phyloP scores from a whole-genome alignment of 345 rosid species.

The Citrus medica region DNA sequence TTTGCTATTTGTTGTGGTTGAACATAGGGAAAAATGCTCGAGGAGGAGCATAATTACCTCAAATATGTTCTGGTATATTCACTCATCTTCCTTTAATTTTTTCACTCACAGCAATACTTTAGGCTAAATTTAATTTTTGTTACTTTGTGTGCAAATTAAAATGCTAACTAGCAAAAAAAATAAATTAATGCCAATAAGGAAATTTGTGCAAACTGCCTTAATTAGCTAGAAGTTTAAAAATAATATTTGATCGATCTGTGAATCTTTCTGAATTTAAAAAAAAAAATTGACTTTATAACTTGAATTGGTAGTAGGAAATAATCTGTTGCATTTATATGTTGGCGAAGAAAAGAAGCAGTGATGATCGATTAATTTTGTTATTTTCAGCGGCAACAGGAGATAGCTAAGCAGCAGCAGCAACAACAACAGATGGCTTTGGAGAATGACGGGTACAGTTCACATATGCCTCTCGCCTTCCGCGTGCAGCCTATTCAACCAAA shows the following conservation, averaged over 20 bases:
- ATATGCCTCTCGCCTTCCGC: conserved; percentile 44
- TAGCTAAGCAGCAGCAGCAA: conserved; percentile 5
- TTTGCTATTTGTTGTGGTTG: background rate
- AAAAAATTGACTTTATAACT: too few relatives aligned
- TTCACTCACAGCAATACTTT: background rate
- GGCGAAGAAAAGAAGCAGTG: background rate
- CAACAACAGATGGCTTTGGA: conserved; percentile 53
- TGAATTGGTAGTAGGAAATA: too few relatives aligned
- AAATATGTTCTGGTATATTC: conserved; percentile 34
- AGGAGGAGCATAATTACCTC: conserved; percentile 45
- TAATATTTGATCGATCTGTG: too few relatives aligned
- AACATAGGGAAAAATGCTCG: conserved; percentile 28
- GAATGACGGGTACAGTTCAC: conserved; percentile 27
- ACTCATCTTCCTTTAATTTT: background rate
- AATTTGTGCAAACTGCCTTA: background rate
- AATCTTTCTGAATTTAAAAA: too few relatives aligned
- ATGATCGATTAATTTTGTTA: background rate
- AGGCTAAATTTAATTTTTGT: background rate
- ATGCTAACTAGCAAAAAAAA: background rate
- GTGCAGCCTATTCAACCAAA: conserved; percentile 62
- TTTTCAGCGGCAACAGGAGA: conserved; percentile 47
- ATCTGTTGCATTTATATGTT: too few relatives aligned
- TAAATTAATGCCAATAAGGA: background rate
- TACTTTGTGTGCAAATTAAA: background rate
- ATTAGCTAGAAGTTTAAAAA: too few relatives aligned